A percentile compares a stretch with the other conserved stretches of the same genome.
These are phyloP conservation scores for Xylaria longipes DNA, from an alignment of 495 filamentous ascomycete genomes.

Conservation along the genomic window DNA sequence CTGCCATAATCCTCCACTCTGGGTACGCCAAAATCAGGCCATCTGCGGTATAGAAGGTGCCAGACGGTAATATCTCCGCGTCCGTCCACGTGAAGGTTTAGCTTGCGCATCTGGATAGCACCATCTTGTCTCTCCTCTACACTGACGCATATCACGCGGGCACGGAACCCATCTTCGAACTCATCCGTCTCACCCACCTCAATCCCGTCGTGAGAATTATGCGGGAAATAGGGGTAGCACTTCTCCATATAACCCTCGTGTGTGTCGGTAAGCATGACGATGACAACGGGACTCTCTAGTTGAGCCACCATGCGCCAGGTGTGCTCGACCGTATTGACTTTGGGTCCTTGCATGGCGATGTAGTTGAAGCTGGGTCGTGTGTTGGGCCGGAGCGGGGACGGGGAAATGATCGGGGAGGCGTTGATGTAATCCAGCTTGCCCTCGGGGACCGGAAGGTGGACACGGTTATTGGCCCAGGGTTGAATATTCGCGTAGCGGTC, in stretches of 20 bases:
- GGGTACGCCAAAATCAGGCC: slow-evolving; percentile 93
- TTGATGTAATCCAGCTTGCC: slow-evolving; percentile 93
- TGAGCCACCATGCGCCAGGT: slow-evolving; percentile 98
- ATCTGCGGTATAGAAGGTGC: slow-evolving; percentile 90
- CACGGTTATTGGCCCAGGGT: slow-evolving; percentile 83
- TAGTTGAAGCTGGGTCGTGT: slow-evolving; percentile 50
- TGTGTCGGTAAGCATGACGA: slow-evolving; percentile 95
- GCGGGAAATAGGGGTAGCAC: slow-evolving; percentile 89
- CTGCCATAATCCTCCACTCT: slow-evolving; percentile 77
- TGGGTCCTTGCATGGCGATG: slow-evolving; percentile 80
- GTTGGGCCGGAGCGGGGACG: slow-evolving; percentile 63
- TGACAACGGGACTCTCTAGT: slow-evolving; percentile 79
- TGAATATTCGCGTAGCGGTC: slow-evolving; percentile 89
- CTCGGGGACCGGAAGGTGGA: slow-evolving; percentile 81
- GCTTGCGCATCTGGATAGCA: slow-evolving; percentile 60
- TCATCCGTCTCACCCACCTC: slow-evolving; percentile 65
- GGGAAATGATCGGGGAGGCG: slow-evolving; percentile 82
- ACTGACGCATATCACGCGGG: slow-evolving; percentile 57
- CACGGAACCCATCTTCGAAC: slow-evolving; percentile 67
- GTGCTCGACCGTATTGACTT: slow-evolving; percentile 70
- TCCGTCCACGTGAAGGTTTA: slow-evolving; percentile 53
- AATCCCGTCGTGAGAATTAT: slow-evolving; percentile 57
- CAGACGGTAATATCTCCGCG: slow-evolving; percentile 66
- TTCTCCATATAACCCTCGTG: slow-evolving; percentile 75
- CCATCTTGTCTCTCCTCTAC: slow-evolving; percentile 56